These are phyloP conservation scores for Saccharomyces kudriavzevii DNA, from an alignment of 805 yeast genomes.

Conservation along the genomic window DNA sequence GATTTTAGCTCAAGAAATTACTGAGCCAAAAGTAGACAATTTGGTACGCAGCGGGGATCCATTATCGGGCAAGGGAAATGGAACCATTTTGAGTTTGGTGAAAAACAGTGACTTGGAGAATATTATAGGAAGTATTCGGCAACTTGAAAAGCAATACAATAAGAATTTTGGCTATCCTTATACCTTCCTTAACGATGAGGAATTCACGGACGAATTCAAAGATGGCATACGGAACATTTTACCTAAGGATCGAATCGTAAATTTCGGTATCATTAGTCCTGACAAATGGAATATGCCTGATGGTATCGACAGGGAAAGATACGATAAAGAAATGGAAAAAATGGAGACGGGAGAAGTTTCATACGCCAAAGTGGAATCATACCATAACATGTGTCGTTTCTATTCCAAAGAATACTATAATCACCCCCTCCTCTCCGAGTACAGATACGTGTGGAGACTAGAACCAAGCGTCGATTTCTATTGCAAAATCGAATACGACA, in stretches of 20 bases:
- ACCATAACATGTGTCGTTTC: constrained; percentile 81
- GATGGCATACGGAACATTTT: constrained; percentile 34
- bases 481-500: constrained; percentile 66
- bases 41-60: constrained; percentile 25
- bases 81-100: constrained; percentile 68
- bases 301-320: constrained; percentile 41
- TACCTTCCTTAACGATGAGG: constrained; percentile 66
- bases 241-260: constrained; percentile 34
- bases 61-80: constrained; percentile 46
- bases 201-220: constrained; percentile 54
- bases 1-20: constrained; percentile 32
- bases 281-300: constrained; percentile 55
- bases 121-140: constrained; percentile 45
- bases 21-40: constrained; percentile 41
- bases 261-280: constrained; percentile 39
- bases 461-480: constrained; percentile 67
- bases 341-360: constrained; percentile 41
- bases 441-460: constrained; percentile 70
- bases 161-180: constrained; percentile 69
- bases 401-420: constrained; percentile 59
- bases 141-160: constrained; percentile 61
- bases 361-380: constrained; percentile 52
- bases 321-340: constrained; percentile 34
- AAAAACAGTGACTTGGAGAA: constrained; percentile 51
- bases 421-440: constrained; percentile 52